Conservation (phyloP, 1,139 yeast species). For the Saccharomyces hybrid region DNA sequence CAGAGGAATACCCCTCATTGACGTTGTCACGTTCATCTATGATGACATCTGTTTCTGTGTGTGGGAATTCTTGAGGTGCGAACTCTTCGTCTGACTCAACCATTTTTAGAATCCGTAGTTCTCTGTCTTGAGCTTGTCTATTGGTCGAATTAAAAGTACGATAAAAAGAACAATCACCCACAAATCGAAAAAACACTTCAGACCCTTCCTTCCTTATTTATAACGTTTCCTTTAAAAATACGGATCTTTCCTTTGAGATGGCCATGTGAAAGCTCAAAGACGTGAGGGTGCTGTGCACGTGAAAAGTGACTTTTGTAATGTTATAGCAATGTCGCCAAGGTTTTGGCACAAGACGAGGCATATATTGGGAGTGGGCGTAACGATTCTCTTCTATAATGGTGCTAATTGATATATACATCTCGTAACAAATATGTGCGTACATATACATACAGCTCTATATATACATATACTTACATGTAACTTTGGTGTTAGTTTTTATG, state of each 20-base stretch:
- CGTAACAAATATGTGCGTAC: background rate
- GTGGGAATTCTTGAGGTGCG: background rate
- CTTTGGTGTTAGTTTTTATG: background rate
- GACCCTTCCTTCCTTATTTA: background rate
- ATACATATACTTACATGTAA: background rate
- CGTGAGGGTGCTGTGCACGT: background rate
- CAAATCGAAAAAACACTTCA: background rate
- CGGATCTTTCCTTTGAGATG: background rate
- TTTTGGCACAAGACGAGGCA: background rate
- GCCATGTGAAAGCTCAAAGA: background rate
- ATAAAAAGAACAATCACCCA: background rate
- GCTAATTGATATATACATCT: background rate
- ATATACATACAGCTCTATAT: background rate
- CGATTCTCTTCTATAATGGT: background rate
- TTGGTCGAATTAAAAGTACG: background rate
- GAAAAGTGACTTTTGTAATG: background rate
- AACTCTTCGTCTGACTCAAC: background rate
- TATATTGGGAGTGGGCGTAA: background rate
- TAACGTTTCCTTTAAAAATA: background rate
- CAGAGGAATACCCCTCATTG: background rate
- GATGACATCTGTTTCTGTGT: background rate
- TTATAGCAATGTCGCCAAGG: too few species aligned
- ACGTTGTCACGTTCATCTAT: background rate
- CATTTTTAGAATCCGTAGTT: background rate
- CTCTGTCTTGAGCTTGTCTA: background rate